Percentiles rank a stretch among this genome's conserved stretches.
These are phyloP conservation scores for Globisporangium paddicum DNA, from an alignment of 352 stramenopile genomes.

Conservation along the genomic window DNA sequence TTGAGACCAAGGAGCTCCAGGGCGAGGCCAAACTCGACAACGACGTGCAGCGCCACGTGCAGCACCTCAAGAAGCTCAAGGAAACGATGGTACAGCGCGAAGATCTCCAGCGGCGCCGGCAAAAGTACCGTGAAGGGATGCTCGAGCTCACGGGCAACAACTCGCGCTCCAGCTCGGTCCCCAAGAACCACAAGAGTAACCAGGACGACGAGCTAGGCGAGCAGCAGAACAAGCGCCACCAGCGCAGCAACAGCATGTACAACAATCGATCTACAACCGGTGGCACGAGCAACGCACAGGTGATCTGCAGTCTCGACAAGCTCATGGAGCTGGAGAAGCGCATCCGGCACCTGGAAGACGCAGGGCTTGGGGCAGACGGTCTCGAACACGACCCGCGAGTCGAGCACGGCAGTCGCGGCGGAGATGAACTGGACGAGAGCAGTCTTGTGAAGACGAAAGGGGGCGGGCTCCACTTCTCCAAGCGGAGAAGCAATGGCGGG, in stretches of 20 bases:
- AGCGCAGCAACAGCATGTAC: slow-evolving; percentile 29
- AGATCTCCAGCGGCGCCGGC: slow-evolving; percentile 48
- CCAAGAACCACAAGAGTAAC: slow-evolving; percentile 29
- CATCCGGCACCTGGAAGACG: slow-evolving; percentile 80
- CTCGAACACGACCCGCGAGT: slow-evolving; percentile 26
- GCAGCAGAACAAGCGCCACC: slow-evolving; percentile 7
- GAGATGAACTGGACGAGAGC: slow-evolving; percentile 20
- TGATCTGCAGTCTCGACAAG: slow-evolving; percentile 79
- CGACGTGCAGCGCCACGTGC: slow-evolving; percentile 88
- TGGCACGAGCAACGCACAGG: slow-evolving; percentile 22
- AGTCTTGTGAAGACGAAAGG: slow-evolving; percentile 18
- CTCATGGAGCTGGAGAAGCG: slow-evolving; percentile 89
- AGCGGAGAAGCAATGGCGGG: slow-evolving; percentile 32
- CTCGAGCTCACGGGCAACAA: slow-evolving; percentile 33
- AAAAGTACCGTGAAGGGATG: slow-evolving; percentile 63
- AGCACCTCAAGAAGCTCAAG: slow-evolving; percentile 79
- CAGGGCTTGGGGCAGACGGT: slow-evolving; percentile 37
- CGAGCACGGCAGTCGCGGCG: slow-evolving; percentile 12
- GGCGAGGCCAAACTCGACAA: slow-evolving; percentile 68
- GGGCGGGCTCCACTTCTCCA: slow-evolving; percentile 43
- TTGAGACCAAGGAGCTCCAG: slow-evolving; percentile 67
- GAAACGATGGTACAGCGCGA: slow-evolving; percentile 57
- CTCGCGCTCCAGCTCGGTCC: slow-evolving; percentile 21
- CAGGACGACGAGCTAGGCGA: slow-evolving; percentile 36
- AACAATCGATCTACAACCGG: slow-evolving; percentile 17